A percentile compares a stretch with the other conserved stretches of the same genome.
Evolutionary conservation across 176 grass and related monocot genomes (phyloP).

Genomic region (Musa schizocarpa): DNA sequence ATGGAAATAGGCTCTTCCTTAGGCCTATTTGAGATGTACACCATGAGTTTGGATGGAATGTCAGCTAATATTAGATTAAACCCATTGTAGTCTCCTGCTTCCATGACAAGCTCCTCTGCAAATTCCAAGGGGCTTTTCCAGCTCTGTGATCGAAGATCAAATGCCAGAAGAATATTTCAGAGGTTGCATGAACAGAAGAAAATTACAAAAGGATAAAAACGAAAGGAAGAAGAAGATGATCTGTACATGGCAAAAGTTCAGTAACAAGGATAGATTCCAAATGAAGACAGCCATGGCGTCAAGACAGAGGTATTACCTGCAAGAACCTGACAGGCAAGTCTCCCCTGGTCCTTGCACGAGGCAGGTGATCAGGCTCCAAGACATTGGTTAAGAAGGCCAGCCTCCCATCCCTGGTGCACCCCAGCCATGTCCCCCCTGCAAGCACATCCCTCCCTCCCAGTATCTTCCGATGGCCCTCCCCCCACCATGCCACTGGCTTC

Average conservation of each 20-base stretch:
- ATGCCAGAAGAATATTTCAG: not conserved
- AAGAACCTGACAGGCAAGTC: conserved; percentile 69
- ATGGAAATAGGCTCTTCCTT: conserved; percentile 49
- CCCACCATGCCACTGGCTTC: conserved; percentile 80
- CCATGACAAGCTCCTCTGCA: conserved; percentile 58
- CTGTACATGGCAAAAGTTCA: too few relatives aligned
- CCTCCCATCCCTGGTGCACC: conserved; percentile 72
- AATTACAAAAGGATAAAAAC: too few relatives aligned
- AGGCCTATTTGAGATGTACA: conserved; percentile 64
- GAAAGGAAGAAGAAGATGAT: too few relatives aligned
- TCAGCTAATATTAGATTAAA: conserved; percentile 92
- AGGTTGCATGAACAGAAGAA: not conserved
- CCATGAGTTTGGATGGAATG: conserved; percentile 58
- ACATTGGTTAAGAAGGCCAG: conserved; percentile 89
- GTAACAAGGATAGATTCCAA: too few relatives aligned
- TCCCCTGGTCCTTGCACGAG: conserved; percentile 47
- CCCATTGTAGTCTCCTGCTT: conserved; percentile 86
- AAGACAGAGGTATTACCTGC: conserved; percentile 37
- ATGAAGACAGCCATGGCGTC: too few relatives aligned
- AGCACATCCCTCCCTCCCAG: conserved; percentile 68
- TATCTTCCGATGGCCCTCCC: conserved; percentile 60
- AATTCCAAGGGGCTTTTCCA: conserved; percentile 62
- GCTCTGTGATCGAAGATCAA: conserved; percentile 36
- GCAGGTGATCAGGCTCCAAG: conserved; percentile 51
- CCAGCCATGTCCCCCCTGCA: conserved; percentile 86